Evolutionary conservation across 2,329 filamentous ascomycete species (phyloP).

Genomic region (Leptographium procerum): DNA sequence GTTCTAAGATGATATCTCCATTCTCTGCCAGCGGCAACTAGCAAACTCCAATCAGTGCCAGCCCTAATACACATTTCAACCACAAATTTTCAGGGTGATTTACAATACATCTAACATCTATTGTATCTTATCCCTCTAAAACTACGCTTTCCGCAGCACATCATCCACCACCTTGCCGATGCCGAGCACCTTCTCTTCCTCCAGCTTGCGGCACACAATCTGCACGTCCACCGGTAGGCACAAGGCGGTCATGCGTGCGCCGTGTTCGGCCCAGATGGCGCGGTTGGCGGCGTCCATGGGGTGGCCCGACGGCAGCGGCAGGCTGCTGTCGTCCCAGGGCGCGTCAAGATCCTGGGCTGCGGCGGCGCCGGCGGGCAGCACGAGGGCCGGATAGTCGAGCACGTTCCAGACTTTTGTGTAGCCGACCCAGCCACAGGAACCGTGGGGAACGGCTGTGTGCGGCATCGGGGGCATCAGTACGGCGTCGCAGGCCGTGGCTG

Average conservation of each 20-base stretch:
- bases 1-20: too few species aligned
- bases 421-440: conserved; percentile 33
- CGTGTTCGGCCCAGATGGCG: conserved; percentile 30
- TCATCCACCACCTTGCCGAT: conserved; percentile 25
- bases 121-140: background rate
- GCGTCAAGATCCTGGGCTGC: conserved; percentile 15
- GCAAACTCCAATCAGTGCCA: too few species aligned
- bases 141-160: background rate
- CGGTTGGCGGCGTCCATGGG: conserved; percentile 40
- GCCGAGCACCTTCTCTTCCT: conserved; percentile 44
- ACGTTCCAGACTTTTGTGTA: conserved; percentile 54
- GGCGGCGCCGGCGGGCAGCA: conserved; percentile 41
- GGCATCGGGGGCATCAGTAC: conserved; percentile 49
- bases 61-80: too few species aligned
- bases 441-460: conserved; percentile 41
- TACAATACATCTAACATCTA: too few species aligned
- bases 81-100: too few species aligned
- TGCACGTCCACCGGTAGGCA: conserved; percentile 41
- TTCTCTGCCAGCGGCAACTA: too few species aligned
- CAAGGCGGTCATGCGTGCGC: conserved; percentile 23
- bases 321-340: conserved; percentile 13
- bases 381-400: conserved; percentile 48
- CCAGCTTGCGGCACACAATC: conserved; percentile 36
- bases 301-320: conserved; percentile 33
- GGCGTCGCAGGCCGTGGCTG: conserved; percentile 36